Base-by-base conservation (phyloP, 202 grass and related monocot genomes). In the Carex sylvatica region DNA sequence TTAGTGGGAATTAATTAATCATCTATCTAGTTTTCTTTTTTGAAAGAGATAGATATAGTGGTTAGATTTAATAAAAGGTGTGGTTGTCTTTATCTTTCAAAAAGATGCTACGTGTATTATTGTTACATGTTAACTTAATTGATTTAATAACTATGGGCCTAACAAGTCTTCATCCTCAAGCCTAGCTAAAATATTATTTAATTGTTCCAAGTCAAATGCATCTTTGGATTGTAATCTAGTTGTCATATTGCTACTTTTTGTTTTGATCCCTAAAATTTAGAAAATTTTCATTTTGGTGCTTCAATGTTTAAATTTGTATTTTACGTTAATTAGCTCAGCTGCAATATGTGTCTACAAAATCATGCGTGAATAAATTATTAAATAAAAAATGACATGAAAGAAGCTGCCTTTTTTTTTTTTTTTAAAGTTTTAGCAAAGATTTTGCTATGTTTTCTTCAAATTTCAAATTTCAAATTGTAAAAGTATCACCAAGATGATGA, bases 1-100 rank as follows among this genome's bases (percentile, higher is more conserved):
- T 75, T 76, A 58, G 49, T 76, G 73, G 73, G 26, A 36, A 16
- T 76, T 76, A 76, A 58, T 76, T 76, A 76, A 33, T 15, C 54
- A 75, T 56, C 28, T 75, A 75, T 74, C 7, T 35, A 35, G 51
- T 76, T 76, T 56, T 56, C 71, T 74, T 56, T 58, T 58, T 56
- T 76, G 15, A 49, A 31, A 76, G 49, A 76, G 49, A 76, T 33
- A 40, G 38, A 28, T 9, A 23, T 76, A 49, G 72, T 75, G 73
- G 51, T 76, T 76, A 56, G 51, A 76, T 76, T 58, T 76, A 76
- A 35, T 56, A 58, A 76, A 35, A 46, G 6, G 10, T 35, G 73
- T 58, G 73, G 51, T 76, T 28, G 73, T 76, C 73, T 58, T 24
- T 33, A 3, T 76, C 73, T 56, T 58, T 56, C 0, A 35, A 26